Evolutionary conservation across 2,329 filamentous ascomycete genomes (phyloP).

Genomic region (Metarhizium rileyi): DNA sequence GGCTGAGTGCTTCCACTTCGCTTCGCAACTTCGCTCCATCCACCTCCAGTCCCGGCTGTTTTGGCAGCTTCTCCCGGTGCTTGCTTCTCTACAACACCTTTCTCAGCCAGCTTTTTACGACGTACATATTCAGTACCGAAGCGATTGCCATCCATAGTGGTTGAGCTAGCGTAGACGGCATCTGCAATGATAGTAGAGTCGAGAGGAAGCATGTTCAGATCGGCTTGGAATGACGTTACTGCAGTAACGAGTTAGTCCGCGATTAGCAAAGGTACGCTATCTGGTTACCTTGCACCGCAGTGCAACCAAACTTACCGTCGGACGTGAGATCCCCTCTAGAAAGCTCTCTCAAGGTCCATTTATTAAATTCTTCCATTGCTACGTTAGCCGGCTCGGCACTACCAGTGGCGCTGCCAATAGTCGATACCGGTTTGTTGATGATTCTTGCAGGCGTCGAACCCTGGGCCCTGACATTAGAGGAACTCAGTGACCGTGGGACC

Average conservation of each 20-base stretch:
- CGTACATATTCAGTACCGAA: constrained; percentile 93
- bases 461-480: constrained; percentile 30
- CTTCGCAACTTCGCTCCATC: constrained; percentile 97
- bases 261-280: neutral
- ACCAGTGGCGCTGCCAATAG: constrained; percentile 28
- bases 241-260: neutral
- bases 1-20: constrained; percentile 50
- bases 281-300: neutral
- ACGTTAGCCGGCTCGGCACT: constrained; percentile 26
- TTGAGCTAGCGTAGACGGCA: constrained; percentile 76
- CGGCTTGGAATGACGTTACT: constrained; percentile 75
- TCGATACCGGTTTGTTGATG: constrained; percentile 34
- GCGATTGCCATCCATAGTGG: constrained; percentile 83
- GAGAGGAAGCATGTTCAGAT: constrained; percentile 63
- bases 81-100: constrained; percentile 74
- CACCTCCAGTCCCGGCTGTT: constrained; percentile 43
- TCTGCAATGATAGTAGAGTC: constrained; percentile 80
- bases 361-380: constrained; percentile 86
- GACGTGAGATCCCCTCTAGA: constrained; percentile 54
- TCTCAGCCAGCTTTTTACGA: constrained; percentile 86
- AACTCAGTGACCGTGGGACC: constrained; percentile 32
- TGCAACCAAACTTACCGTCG: constrained; percentile 41
- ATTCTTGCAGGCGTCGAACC: constrained; percentile 40
- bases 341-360: constrained; percentile 79
- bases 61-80: constrained; percentile 42